Evolutionary conservation across 2,329 filamentous ascomycete genomes (phyloP).

Genomic region (Diaporthe nobilis): DNA sequence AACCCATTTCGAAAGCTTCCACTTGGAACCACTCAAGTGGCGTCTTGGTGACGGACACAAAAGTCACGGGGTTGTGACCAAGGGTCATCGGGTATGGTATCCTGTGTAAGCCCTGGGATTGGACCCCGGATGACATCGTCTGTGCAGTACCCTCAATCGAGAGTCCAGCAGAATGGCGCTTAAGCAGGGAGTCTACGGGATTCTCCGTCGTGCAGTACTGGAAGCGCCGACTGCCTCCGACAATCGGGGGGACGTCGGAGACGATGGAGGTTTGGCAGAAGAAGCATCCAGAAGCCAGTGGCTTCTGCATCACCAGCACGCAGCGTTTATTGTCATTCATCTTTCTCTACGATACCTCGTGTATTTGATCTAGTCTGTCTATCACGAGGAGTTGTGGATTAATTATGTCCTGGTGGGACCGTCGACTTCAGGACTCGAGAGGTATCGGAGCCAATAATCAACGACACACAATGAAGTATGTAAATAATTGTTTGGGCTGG

Average conservation of each 20-base stretch:
- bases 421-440: no score
- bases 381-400: neutral
- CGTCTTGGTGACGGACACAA: conserved; percentile 18
- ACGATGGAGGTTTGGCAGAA: neutral
- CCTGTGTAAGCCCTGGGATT: neutral
- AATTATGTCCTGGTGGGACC: no score
- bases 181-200: neutral
- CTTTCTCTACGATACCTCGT: neutral
- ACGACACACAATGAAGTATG: neutral
- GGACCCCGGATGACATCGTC: neutral
- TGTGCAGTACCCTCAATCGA: neutral
- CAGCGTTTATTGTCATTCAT: neutral
- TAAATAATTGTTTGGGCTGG: neutral
- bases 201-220: neutral
- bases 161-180: neutral
- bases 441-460: neutral
- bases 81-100: neutral
- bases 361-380: neutral
- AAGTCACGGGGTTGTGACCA: neutral
- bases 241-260: neutral
- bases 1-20: neutral
- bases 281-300: neutral
- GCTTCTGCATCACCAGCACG: neutral
- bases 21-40: neutral
- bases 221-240: neutral